A percentile compares a stretch with the other conserved stretches of the same genome.
phyloP scores from a whole-genome alignment of 768 basidiomycete species.

The Tricholoma hemisulphureum region DNA sequence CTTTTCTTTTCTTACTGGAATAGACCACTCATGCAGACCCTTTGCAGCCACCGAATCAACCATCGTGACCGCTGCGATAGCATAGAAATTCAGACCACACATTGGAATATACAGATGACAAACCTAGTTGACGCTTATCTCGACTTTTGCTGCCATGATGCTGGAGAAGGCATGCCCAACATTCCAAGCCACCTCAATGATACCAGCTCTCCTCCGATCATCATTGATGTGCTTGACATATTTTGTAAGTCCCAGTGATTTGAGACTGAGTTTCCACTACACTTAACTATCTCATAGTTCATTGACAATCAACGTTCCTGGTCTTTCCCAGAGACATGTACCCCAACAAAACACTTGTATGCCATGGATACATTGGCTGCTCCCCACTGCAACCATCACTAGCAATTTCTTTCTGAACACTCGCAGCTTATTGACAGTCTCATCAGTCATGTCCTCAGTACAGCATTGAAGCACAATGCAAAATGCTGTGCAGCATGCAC shows the following conservation, averaged over 20 bases:
- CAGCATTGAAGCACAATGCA: constrained; percentile 11
- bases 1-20: background rate
- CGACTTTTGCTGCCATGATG: background rate
- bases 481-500: constrained; percentile 12
- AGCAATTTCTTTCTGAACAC: constrained; percentile 5
- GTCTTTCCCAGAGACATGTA: constrained; percentile 2
- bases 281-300: background rate
- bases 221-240: background rate
- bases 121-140: constrained; percentile 10
- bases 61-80: constrained; percentile 2
- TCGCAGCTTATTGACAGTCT: constrained; percentile 4
- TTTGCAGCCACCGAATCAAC: constrained; percentile 5
- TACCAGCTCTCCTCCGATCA: background rate
- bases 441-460: constrained; percentile 11
- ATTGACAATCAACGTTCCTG: background rate
- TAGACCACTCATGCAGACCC: background rate
- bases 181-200: background rate
- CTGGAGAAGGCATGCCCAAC: background rate
- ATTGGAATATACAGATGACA: constrained; percentile 9
- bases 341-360: constrained; percentile 8
- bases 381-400: constrained; percentile 9
- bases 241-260: background rate
- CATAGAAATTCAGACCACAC: constrained; percentile 4
- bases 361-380: constrained; percentile 8
- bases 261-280: background rate